Base-by-base conservation (phyloP, 1,139 yeast genomes). In the Hemisphaericaspora subhashii region DNA sequence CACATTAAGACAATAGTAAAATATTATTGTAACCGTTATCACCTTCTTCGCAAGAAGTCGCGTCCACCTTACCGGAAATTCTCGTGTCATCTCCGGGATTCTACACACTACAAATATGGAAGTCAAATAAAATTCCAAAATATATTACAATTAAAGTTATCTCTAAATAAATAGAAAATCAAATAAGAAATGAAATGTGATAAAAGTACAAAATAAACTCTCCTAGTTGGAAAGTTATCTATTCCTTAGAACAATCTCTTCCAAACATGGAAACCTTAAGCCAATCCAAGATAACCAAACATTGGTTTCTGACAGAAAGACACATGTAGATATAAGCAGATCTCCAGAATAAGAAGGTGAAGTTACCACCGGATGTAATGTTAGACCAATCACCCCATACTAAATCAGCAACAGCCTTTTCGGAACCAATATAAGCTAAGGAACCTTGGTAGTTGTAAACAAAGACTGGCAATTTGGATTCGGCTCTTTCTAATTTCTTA, bases 301-400 rank as follows among this genome's bases (percentile, higher is more conserved):
- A 72, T 75, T 87, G 90, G 74, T 86, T 88, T 69, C 89, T 83
- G 56, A 85, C 82, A 38, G 94, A 82, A 64, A 90, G 81, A 68
- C 94, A 86, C 96, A 89, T 89, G 66, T 87, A 81, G 52, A 90
- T 78, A 67, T 90, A 89, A 35, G 95, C 95, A 27, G 90, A 83
- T 70, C 95, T 83, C 97, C 97, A 90, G 78, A 90, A 83, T 64
- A 86, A 74, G 73, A 83, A 89, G 36, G 97, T 87, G 60, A 86
- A 72, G 31, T 86, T 76, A 54, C 97, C 97, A 46, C 95, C 94
- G 37, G 89, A 71, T 26, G 90, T 81, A 47, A 82, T 75, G 54
- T 84, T 83, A 49, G 87, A 83, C 78, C 87, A 83, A 57, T 85
- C 89, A 51, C 94, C 95, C 84, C 89, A 81, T 29, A 85, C 83